Evolutionary conservation across 176 grass and related monocot species (phyloP).

Genomic region (Ananas comosus): DNA sequence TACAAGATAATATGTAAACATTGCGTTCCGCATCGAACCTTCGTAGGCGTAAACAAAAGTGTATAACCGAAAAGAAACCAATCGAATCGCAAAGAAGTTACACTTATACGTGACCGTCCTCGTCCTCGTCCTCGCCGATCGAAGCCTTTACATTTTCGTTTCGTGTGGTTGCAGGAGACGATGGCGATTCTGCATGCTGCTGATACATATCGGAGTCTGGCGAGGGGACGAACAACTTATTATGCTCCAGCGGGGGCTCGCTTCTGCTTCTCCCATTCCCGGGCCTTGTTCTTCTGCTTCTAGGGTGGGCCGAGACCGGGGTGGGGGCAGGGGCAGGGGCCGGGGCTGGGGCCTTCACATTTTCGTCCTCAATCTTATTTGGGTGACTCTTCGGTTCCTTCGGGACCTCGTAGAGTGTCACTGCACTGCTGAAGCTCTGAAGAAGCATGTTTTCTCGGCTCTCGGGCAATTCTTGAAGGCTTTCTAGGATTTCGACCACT

Average conservation of each 20-base stretch:
- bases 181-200: constrained; percentile 20
- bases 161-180: constrained; percentile 8
- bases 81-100: too few species aligned
- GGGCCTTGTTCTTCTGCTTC: constrained; percentile 54
- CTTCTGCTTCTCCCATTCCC: constrained; percentile 83
- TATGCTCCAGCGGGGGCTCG: constrained; percentile 58
- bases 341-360: neutral
- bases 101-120: too few species aligned
- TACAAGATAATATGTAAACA: too few species aligned
- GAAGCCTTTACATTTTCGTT: constrained; percentile 29
- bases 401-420: constrained; percentile 57
- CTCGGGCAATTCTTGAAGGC: constrained; percentile 57
- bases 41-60: too few species aligned
- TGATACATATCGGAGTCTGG: constrained; percentile 53
- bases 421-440: constrained; percentile 44
- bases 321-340: too few species aligned
- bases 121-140: constrained; percentile 31
- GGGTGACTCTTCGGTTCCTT: constrained; percentile 32
- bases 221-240: constrained; percentile 63
- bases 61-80: too few species aligned
- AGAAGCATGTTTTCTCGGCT: constrained; percentile 54
- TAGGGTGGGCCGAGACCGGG: too few species aligned
- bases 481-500: constrained; percentile 45
- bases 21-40: too few species aligned
- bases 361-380: neutral